Evolutionary conservation across 192 early-diverging fungal species (phyloP).

Genomic region (Coemansia sp.): DNA sequence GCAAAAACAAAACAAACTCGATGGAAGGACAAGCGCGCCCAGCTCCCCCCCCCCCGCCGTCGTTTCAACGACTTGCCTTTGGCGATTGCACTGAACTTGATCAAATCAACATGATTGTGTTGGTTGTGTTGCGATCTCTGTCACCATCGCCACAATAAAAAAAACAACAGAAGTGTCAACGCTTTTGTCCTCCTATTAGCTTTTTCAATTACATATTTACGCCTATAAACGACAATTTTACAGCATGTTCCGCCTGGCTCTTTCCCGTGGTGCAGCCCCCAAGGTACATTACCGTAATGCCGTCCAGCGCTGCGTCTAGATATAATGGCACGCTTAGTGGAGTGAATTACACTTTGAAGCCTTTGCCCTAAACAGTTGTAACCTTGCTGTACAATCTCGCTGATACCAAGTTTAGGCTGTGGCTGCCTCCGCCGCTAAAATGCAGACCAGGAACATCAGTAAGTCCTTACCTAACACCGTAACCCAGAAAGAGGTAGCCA

Average conservation of each 20-base stretch:
- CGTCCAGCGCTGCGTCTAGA: background rate
- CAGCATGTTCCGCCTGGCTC: conserved; percentile 32
- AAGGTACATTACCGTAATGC: conserved; percentile 23
- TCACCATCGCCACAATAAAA: too few relatives aligned
- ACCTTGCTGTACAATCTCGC: background rate
- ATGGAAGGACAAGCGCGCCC: background rate
- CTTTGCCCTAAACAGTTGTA: background rate
- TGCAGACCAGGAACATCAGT: conserved; percentile 30
- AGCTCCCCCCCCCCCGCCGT: too few relatives aligned
- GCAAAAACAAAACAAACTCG: background rate
- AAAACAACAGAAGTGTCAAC: background rate
- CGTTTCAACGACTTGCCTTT: too few relatives aligned
- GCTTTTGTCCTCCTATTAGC: background rate
- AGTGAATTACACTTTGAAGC: background rate
- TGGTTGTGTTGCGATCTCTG: too few relatives aligned
- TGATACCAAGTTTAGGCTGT: conserved; percentile 12
- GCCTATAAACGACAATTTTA: background rate
- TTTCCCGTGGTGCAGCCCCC: conserved; percentile 17
- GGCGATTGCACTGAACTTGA: too few relatives aligned
- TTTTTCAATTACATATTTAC: background rate
- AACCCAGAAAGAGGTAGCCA: too few relatives aligned
- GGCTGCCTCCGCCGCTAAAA: conserved; percentile 6
- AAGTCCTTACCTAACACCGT: background rate
- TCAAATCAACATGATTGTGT: too few relatives aligned
- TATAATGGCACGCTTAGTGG: background rate